These are phyloP conservation scores for Penicillium sp. DNA, from an alignment of 2,329 filamentous ascomycete species.

Conservation along the genomic window DNA sequence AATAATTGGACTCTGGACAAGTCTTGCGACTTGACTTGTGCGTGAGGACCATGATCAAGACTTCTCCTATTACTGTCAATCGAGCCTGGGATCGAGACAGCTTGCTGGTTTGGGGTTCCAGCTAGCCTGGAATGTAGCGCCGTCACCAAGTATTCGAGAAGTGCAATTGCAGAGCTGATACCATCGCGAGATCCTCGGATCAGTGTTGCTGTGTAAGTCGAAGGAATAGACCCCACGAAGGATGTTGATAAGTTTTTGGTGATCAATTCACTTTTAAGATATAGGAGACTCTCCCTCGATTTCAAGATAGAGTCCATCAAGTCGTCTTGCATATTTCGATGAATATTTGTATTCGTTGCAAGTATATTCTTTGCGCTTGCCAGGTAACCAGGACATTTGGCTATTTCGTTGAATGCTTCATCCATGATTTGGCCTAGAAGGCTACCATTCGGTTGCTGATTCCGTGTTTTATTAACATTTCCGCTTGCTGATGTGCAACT, in stretches of 20 bases:
- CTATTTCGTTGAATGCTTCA: constrained; percentile 13
- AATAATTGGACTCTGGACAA: neutral
- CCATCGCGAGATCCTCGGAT: neutral
- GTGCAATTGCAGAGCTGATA: constrained; percentile 2
- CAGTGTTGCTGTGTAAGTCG: neutral
- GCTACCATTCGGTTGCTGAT: neutral
- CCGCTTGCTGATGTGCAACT: neutral
- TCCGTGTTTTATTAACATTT: neutral
- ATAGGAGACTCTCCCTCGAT: constrained; percentile 1
- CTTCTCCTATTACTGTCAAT: too few relatives aligned
- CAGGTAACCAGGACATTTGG: constrained; percentile 15
- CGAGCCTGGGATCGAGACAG: neutral
- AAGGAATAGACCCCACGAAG: neutral
- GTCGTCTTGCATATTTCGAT: neutral
- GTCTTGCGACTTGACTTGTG: neutral
- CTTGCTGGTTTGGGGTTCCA: neutral
- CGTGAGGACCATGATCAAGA: neutral
- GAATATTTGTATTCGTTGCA: neutral
- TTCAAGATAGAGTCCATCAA: neutral
- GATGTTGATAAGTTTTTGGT: neutral
- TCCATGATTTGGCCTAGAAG: constrained; percentile 5
- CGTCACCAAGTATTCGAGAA: constrained; percentile 4
- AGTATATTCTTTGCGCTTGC: constrained; percentile 3
- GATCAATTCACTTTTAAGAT: neutral
- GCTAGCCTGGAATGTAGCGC: neutral